Conservation (phyloP, 805 yeast genomes). For the Candida pseudoglaebosa region DNA sequence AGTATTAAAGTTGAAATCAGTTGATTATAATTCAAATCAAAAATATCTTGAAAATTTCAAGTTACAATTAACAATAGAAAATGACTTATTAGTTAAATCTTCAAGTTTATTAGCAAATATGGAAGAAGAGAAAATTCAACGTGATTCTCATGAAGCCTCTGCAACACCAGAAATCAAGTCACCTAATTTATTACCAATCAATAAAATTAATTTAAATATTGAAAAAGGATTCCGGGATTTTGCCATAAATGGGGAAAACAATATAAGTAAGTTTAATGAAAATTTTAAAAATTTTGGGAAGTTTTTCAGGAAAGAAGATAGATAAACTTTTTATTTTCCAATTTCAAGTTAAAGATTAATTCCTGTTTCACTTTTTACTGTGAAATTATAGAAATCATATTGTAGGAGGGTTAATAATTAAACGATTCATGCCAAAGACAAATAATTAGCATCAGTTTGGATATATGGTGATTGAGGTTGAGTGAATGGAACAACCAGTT, state of each 20-base stretch:
- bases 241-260: constrained; percentile 50
- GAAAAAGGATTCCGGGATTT: constrained; percentile 46
- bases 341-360: too few relatives aligned
- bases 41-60: constrained; percentile 36
- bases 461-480: too few relatives aligned
- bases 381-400: too few relatives aligned
- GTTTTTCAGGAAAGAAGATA: constrained; percentile 35
- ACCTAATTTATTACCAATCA: constrained; percentile 23
- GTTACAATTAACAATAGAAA: constrained; percentile 27
- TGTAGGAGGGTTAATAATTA: too few relatives aligned
- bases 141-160: constrained; percentile 1
- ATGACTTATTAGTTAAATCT: constrained; percentile 21
- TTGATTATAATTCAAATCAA: constrained; percentile 25
- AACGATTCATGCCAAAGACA: too few relatives aligned
- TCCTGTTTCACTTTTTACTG: too few relatives aligned
- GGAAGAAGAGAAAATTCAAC: constrained; percentile 19
- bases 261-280: constrained; percentile 62
- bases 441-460: too few relatives aligned
- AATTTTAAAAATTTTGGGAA: constrained; percentile 63
- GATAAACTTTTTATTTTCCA: not conserved
- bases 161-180: constrained; percentile 18
- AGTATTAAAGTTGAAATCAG: constrained; percentile 60
- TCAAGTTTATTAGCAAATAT: constrained; percentile 29
- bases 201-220: constrained; percentile 37
- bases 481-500: too few relatives aligned